phyloP scores from a whole-genome alignment of 768 basidiomycete genomes.

The Coprinellus aureogranulatus region DNA sequence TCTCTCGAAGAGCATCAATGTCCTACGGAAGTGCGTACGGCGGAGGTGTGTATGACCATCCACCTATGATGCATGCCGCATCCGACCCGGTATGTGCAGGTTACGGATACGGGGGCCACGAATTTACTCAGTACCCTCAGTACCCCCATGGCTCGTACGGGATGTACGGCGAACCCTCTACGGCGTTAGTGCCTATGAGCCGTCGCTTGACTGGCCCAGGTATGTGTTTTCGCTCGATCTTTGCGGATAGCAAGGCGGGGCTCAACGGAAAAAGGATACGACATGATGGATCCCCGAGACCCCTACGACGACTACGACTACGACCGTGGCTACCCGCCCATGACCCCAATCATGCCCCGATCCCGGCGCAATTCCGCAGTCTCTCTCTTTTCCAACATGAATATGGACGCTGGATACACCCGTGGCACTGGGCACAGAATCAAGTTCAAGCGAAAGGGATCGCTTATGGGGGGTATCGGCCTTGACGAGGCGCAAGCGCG shows the following conservation, averaged over 20 bases:
- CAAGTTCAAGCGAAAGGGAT: conserved; percentile 74
- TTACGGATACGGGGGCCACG: conserved; percentile 2
- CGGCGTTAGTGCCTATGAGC: conserved; percentile 35
- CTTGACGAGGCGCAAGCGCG: conserved; percentile 69
- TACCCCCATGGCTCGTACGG: conserved; percentile 48
- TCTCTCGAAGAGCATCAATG: conserved; percentile 41
- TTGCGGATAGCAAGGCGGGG: not conserved
- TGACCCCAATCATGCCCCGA: conserved; percentile 29
- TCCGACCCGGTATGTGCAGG: conserved; percentile 28
- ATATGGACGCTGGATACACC: conserved; percentile 41
- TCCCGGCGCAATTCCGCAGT: conserved; percentile 50
- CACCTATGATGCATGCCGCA: conserved; percentile 36
- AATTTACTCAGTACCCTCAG: conserved; percentile 18
- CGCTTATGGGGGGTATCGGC: conserved; percentile 61
- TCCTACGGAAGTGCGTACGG: conserved; percentile 29
- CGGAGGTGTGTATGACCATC: conserved; percentile 37
- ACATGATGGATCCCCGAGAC: conserved; percentile 44
- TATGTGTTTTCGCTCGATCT: conserved; percentile 20
- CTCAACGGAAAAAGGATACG: conserved; percentile 51
- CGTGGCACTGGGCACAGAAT: conserved; percentile 40
- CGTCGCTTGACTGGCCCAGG: conserved; percentile 42
- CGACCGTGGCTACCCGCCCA: conserved; percentile 22
- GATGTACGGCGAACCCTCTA: conserved; percentile 39
- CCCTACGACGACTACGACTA: conserved; percentile 47
- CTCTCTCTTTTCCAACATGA: conserved; percentile 38